A percentile compares a stretch with the other conserved stretches of the same genome.
These are phyloP conservation scores for Infundibulicybe gibba DNA, from an alignment of 768 basidiomycete genomes.

Conservation along the genomic window DNA sequence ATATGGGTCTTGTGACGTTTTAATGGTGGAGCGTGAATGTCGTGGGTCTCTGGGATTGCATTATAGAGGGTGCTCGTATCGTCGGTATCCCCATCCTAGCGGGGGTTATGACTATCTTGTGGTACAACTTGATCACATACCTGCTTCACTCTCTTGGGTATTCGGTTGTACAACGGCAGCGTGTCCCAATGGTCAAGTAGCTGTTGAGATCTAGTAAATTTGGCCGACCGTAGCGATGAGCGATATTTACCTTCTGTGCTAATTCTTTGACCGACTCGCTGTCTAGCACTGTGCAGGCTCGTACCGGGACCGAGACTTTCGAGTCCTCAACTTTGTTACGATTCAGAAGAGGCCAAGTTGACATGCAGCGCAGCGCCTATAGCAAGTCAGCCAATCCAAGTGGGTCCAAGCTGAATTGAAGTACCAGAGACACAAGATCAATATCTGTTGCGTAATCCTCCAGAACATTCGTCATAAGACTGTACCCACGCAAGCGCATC, in stretches of 20 bases:
- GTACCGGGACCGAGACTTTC: slow-evolving; percentile 60
- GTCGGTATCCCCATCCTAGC: slow-evolving; percentile 3
- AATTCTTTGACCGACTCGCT: slow-evolving; percentile 53
- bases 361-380: slow-evolving; percentile 60
- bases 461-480: slow-evolving; percentile 85
- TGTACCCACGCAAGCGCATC: slow-evolving; percentile 91
- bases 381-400: neutral
- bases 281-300: slow-evolving; percentile 46
- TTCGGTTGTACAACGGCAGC: slow-evolving; percentile 77
- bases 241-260: slow-evolving; percentile 57
- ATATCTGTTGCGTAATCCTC: slow-evolving; percentile 69
- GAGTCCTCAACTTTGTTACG: slow-evolving; percentile 91
- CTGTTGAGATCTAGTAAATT: slow-evolving; percentile 29
- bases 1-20: slow-evolving; percentile 1
- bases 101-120: neutral
- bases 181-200: slow-evolving; percentile 78
- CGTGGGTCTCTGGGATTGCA: neutral
- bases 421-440: slow-evolving; percentile 68
- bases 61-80: slow-evolving; percentile 3
- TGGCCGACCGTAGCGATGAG: neutral
- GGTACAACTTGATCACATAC: slow-evolving; percentile 10
- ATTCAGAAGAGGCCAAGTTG: slow-evolving; percentile 76
- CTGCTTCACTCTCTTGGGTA: slow-evolving; percentile 63
- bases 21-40: neutral
- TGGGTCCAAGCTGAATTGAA: slow-evolving; percentile 18